These are phyloP conservation scores for Raffaelea deltoideospora DNA, from an alignment of 2,329 filamentous ascomycete genomes.

Conservation along the genomic window DNA sequence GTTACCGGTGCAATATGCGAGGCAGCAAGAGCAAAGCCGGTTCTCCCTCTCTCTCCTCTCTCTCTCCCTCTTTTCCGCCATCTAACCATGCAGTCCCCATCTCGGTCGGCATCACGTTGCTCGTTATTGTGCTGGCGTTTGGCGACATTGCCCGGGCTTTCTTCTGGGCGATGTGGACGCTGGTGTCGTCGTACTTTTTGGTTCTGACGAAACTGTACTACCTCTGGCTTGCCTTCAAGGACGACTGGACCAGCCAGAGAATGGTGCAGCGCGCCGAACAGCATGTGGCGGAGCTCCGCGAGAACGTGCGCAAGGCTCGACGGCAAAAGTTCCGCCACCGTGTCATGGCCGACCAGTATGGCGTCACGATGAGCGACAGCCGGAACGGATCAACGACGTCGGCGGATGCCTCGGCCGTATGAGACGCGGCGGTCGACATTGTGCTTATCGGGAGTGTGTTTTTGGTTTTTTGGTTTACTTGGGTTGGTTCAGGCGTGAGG, in stretches of 20 bases:
- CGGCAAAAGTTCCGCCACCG: neutral
- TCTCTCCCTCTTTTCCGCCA: neutral
- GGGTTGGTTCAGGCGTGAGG: no score
- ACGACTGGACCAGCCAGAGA: neutral
- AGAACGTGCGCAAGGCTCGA: neutral
- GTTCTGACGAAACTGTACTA: slow-evolving; percentile 1
- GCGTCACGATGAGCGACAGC: no score
- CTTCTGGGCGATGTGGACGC: neutral
- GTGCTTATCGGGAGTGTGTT: no score
- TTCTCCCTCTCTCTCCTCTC: neutral
- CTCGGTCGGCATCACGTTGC: neutral
- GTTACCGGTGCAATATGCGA: no score
- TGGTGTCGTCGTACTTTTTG: neutral
- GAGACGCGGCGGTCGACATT: no score
- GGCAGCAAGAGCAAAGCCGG: no score
- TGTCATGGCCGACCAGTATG: no score
- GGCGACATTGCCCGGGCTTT: neutral
- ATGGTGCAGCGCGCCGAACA: neutral
- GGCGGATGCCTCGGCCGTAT: no score
- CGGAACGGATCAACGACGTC: no score
- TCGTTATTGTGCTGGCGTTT: neutral
- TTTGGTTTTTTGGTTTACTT: no score
- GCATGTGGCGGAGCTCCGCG: neutral
- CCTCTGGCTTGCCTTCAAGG: neutral
- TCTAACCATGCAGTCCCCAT: slow-evolving; percentile 1